phyloP scores from a whole-genome alignment of 371 early-diverging fungal genomes.

The Zopfochytrium polystomum region DNA sequence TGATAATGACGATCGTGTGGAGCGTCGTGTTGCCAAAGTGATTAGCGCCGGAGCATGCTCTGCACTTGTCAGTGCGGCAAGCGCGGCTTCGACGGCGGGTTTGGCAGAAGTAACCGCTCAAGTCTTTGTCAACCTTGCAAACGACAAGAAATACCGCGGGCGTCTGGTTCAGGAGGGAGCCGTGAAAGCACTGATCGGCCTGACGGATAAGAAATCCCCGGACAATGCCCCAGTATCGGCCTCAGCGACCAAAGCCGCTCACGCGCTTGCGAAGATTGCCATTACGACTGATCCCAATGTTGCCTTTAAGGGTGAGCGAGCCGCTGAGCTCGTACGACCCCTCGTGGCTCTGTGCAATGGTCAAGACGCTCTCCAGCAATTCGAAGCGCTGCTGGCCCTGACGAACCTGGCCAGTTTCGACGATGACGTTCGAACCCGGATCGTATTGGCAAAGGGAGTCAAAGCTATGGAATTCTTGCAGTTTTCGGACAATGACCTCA shows the following conservation, averaged over 20 bases:
- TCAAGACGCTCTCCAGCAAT: constrained; percentile 68
- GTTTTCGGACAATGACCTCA: constrained; percentile 72
- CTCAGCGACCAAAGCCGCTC: constrained; percentile 52
- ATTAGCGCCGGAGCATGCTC: constrained; percentile 60
- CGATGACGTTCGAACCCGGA: constrained; percentile 44
- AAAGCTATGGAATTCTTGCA: constrained; percentile 70
- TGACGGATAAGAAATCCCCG: constrained; percentile 29
- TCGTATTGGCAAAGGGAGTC: constrained; percentile 57
- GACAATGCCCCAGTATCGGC: constrained; percentile 5
- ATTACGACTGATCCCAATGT: constrained; percentile 85
- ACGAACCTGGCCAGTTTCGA: constrained; percentile 77
- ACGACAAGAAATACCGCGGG: constrained; percentile 69
- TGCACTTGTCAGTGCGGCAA: constrained; percentile 34
- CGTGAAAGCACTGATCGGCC: constrained; percentile 56
- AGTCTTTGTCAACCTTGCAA: constrained; percentile 65
- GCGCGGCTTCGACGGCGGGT: background rate
- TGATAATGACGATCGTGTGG: constrained; percentile 62
- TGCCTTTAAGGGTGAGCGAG: constrained; percentile 67
- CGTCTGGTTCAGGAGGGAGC: constrained; percentile 80
- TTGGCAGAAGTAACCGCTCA: constrained; percentile 59
- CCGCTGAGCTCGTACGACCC: constrained; percentile 44
- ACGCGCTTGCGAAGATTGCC: constrained; percentile 86
- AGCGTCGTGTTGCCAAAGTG: constrained; percentile 52
- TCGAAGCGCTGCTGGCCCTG: constrained; percentile 88
- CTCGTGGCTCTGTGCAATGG: constrained; percentile 52